Base-by-base conservation (phyloP, 1,139 yeast species). In the Diutina pseudorugosa region DNA sequence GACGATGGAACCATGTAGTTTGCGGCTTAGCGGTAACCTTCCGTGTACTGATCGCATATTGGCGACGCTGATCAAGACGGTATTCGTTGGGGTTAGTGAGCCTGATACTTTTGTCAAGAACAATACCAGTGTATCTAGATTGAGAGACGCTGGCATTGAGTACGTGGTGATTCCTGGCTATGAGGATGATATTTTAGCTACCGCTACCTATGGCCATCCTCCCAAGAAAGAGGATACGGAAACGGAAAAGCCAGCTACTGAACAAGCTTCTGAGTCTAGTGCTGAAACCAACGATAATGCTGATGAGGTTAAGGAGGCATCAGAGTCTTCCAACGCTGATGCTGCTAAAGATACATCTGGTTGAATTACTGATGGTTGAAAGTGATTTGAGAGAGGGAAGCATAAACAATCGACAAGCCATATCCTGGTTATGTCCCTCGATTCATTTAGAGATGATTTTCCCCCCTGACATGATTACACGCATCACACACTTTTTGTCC, bases 1-100 rank as follows among this genome's bases (percentile, higher is more conserved):
- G 0, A 88, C 98, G 0, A 94, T 94, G 98, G 99, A 94, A 62
- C 99, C 99, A 0, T 94, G 99, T 64, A 83, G 95, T 2, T 77
- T 79, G 55, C 73, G 99, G 53, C 71, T 93, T 44, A 90, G 97
- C 65, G 98, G 98, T 0, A 91, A 91, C 60, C 63, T 75, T 52
- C 96, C 98, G 0, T 93, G 99, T 67, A 82, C 82, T 2, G 91
- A 90, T 57, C 75, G 98, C 45, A 82, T 93, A 9, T 62, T 89
- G 48, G 71, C 67, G 2, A 66, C 82, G 1, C 64, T 61, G 18
- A 84, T 93, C 55, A 75, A 73, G 40, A 79, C 93, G 0, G 91
- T 91, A 43, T 90, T 86, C 67, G 97, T 93, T 6, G 98, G 98
- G 0, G 95, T 90, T 1, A 65, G 83, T 56, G 99, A 94, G 65